Evolutionary conservation across 768 basidiomycete species (phyloP).

Genomic region (Neoboletus brunneissimus): DNA sequence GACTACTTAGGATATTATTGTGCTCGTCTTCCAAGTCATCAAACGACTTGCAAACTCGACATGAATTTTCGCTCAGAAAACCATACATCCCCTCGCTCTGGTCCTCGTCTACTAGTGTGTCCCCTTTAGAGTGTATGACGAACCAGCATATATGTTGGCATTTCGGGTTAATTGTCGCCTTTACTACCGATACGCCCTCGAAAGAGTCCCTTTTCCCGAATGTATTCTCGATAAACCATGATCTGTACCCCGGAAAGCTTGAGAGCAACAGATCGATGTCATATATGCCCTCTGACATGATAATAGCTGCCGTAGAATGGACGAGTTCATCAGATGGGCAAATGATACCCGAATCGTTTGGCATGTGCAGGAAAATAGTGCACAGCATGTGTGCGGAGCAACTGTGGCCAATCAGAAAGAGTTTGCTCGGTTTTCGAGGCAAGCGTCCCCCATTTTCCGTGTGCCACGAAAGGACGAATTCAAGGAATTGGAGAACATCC

Average conservation of each 20-base stretch:
- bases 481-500: slow-evolving; percentile 62
- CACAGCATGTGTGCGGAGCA: slow-evolving; percentile 80
- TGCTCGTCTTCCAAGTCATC: slow-evolving; percentile 49
- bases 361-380: slow-evolving; percentile 60
- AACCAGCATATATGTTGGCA: slow-evolving; percentile 55
- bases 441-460: slow-evolving; percentile 10
- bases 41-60: slow-evolving; percentile 35
- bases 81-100: slow-evolving; percentile 63
- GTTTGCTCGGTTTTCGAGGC: slow-evolving; percentile 37
- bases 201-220: slow-evolving; percentile 58
- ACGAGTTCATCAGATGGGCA: slow-evolving; percentile 42
- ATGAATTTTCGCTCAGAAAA: slow-evolving; percentile 41
- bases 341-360: slow-evolving; percentile 29
- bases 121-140: slow-evolving; percentile 70
- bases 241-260: slow-evolving; percentile 63
- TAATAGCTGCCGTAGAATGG: slow-evolving; percentile 50
- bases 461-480: slow-evolving; percentile 51
- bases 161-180: slow-evolving; percentile 37
- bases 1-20: slow-evolving; percentile 45
- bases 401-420: slow-evolving; percentile 76
- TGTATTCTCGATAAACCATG: slow-evolving; percentile 64
- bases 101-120: slow-evolving; percentile 58
- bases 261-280: slow-evolving; percentile 63
- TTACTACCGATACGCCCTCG: slow-evolving; percentile 43
- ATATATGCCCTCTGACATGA: slow-evolving; percentile 76